Evolutionary conservation across 371 early-diverging fungal species (phyloP).

Genomic region (Rozella allomycis): DNA sequence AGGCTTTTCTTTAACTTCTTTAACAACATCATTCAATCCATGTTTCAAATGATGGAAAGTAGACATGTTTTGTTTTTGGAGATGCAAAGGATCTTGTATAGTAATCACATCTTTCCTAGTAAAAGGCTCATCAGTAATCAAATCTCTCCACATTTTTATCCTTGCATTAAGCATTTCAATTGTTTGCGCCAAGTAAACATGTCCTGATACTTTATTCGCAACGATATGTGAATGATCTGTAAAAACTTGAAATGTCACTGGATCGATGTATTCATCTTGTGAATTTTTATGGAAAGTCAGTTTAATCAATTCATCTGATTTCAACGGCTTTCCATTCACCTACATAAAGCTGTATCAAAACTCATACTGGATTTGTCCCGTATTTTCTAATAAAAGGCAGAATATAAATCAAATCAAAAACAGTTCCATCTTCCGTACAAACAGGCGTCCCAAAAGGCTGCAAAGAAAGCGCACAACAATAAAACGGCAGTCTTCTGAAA

Average conservation of each 20-base stretch:
- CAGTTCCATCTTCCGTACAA: slow-evolving; percentile 59
- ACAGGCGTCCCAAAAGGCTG: slow-evolving; percentile 68
- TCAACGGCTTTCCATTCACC: slow-evolving; percentile 57
- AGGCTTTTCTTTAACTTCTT: too few relatives aligned
- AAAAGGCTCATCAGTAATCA: slow-evolving; percentile 68
- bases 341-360: slow-evolving; percentile 56
- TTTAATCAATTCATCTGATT: slow-evolving; percentile 41
- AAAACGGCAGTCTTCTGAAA: slow-evolving; percentile 53
- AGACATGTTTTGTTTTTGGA: slow-evolving; percentile 40
- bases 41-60: slow-evolving; percentile 20
- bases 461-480: slow-evolving; percentile 63
- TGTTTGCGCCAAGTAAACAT: slow-evolving; percentile 70
- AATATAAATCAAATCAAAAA: slow-evolving; percentile 51
- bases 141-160: slow-evolving; percentile 58
- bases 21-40: slow-evolving; percentile 1
- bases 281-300: slow-evolving; percentile 58
- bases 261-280: slow-evolving; percentile 61
- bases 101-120: slow-evolving; percentile 64
- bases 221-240: slow-evolving; percentile 72
- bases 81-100: slow-evolving; percentile 67
- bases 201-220: slow-evolving; percentile 60
- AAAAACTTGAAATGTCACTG: slow-evolving; percentile 69
- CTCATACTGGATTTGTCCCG: too few relatives aligned
- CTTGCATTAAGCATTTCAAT: slow-evolving; percentile 66
- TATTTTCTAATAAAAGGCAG: neutral